Evolutionary conservation across 169 alveolate species (phyloP), one percentile per base, ranked within the genome.

Genomic region (Plasmodium knowlesi): DNA sequence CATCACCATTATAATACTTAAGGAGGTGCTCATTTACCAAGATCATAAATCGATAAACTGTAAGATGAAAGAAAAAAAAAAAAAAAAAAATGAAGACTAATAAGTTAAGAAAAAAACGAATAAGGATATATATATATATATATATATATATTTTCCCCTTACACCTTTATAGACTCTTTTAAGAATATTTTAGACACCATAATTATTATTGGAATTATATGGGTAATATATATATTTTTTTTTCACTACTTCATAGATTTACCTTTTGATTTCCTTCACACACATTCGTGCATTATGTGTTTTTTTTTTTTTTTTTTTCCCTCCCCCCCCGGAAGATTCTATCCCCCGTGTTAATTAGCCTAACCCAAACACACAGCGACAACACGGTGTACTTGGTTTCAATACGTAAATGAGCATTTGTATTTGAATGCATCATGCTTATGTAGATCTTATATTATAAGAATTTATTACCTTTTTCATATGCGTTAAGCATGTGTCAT

Each of bases 311-410:
- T 43, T 12, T 53, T 72, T 72, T 37, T 37, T 25, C 3, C 43
- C 37, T 50, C 30, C 3, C 39, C 54, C 74, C 34, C 34, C 81
- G 43, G 57, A 54, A 88, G 94, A 78, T 88, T 14, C 46, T 88
- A 80, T 78, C 90, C 22, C 94, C 94, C n/a, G 94, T 88, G 32
- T 28, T 88, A 61, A 88, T 88, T 57, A 88, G 83, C 34, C 53
- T 88, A 80, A 88, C 94, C 10, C 94, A 88, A 57, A 88, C 94
- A 3, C 94, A 88, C 54, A 88, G 86, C 72, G 94, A 88, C 71
- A 54, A 88, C 39, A 88, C 94, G 32, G 89, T 80, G 67, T 88
- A 78, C 72, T 16, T 80, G 39, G 94, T 88, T 28, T 76, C 94
- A 28, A 53, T 88, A 88, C 46, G 94, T 80, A 88, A 70, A 61